Evolutionary conservation across 2,329 filamentous ascomycete genomes (phyloP).

Genomic region (Ascomycota sp.): DNA sequence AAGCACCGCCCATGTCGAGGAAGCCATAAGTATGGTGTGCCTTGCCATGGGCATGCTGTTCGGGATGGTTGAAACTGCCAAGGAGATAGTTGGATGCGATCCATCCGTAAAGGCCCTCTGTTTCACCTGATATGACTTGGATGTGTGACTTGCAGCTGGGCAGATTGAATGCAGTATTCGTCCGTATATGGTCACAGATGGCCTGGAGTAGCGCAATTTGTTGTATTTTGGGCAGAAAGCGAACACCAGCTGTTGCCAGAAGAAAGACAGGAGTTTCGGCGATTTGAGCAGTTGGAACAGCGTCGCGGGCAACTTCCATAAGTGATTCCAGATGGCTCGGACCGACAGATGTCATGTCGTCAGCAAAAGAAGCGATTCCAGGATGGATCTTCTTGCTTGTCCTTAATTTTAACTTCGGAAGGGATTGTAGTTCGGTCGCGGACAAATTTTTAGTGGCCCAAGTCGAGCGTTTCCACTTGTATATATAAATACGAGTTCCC

Average conservation of each 20-base stretch:
- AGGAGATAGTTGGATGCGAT: constrained; percentile 91
- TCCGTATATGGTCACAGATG: constrained; percentile 64
- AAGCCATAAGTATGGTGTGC: constrained; percentile 92
- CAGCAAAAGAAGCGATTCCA: constrained; percentile 77
- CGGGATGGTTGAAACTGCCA: constrained; percentile 66
- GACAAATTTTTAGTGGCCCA: constrained; percentile 35
- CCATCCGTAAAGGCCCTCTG: constrained; percentile 92
- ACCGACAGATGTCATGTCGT: constrained; percentile 56
- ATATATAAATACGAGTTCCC: constrained; percentile 85
- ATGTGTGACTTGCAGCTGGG: constrained; percentile 83
- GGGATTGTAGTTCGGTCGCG: constrained; percentile 27
- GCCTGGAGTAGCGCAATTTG: constrained; percentile 52
- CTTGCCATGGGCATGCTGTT: constrained; percentile 61
- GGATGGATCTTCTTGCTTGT: constrained; percentile 88
- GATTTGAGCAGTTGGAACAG: constrained; percentile 58
- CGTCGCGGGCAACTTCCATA: constrained; percentile 58
- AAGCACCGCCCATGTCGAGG: constrained; percentile 94
- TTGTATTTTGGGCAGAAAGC: constrained; percentile 55
- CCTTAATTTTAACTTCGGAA: constrained; percentile 69
- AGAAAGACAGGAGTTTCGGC: constrained; percentile 80
- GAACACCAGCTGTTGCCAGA: constrained; percentile 90
- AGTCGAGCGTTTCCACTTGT: constrained; percentile 70
- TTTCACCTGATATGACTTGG: constrained; percentile 88
- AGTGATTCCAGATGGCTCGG: constrained; percentile 62
- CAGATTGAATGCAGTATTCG: constrained; percentile 60